A percentile compares a stretch with the other conserved stretches of the same genome.
These are phyloP conservation scores for Hemerocallis citrina DNA, from an alignment of 106 monocot genomes.

Conservation along the genomic window DNA sequence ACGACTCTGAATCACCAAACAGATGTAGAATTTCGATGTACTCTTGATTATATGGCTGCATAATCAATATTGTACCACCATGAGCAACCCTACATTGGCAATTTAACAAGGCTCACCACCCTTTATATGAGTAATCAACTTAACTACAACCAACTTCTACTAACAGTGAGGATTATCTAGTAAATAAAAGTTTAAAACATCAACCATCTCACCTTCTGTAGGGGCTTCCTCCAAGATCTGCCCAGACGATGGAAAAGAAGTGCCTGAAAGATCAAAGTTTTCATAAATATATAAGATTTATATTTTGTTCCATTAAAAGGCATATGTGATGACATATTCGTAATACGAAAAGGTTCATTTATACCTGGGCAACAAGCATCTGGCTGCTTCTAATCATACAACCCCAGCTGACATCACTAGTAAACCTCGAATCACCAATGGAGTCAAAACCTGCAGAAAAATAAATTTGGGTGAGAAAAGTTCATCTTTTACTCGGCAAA, in stretches of 20 bases:
- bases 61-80: constrained; percentile 21
- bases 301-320: too few species aligned
- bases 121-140: neutral
- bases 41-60: constrained; percentile 79
- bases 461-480: neutral
- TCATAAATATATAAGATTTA: too few species aligned
- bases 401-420: constrained; percentile 93
- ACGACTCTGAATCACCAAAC: constrained; percentile 66
- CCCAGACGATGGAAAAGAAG: constrained; percentile 81
- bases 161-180: neutral
- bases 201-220: constrained; percentile 47
- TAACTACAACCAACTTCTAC: too few species aligned
- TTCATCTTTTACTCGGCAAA: neutral
- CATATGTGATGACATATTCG: neutral
- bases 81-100: constrained; percentile 26
- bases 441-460: constrained; percentile 74
- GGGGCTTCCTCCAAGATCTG: constrained; percentile 78
- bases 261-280: constrained; percentile 46
- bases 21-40: constrained; percentile 66
- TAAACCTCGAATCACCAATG: constrained; percentile 60
- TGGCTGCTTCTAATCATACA: constrained; percentile 99
- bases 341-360: neutral
- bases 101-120: neutral
- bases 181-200: neutral
- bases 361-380: constrained; percentile 96